Percentiles rank a stretch among this genome's conserved stretches.
phyloP scores from a whole-genome alignment of 257 asterid species.

The Fraxinus cuspidata region DNA sequence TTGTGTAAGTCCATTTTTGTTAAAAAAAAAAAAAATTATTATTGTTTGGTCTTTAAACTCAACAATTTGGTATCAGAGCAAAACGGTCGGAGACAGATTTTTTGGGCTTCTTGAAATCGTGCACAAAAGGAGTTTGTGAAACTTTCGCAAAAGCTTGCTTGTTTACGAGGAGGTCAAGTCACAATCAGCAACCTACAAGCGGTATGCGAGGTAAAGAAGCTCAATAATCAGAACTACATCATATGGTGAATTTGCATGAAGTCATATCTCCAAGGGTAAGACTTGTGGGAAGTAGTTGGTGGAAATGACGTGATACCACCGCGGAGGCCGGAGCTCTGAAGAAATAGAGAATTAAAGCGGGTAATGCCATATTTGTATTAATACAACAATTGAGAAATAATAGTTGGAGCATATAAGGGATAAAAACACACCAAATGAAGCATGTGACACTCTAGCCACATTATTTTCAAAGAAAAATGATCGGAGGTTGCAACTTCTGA shows the following conservation, averaged over 20 bases:
- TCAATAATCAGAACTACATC: not conserved
- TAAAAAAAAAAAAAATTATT: too few relatives aligned
- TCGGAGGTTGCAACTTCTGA: not conserved
- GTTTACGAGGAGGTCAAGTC: not conserved
- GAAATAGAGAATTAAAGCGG: not conserved
- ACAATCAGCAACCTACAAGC: not conserved
- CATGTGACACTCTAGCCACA: not conserved
- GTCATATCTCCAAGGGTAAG: not conserved
- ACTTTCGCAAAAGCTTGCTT: not conserved
- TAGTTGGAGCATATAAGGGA: not conserved
- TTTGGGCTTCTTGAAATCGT: not conserved
- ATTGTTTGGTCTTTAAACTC: too few relatives aligned
- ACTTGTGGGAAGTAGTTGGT: not conserved
- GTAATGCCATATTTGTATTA: not conserved
- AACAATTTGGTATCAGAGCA: too few relatives aligned
- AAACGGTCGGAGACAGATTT: not conserved
- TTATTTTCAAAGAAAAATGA: conserved; percentile 1
- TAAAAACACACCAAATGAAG: not conserved
- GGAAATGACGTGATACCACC: not conserved
- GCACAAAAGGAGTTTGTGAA: not conserved
- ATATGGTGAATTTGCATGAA: not conserved
- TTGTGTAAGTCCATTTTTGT: too few relatives aligned
- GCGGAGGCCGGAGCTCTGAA: not conserved
- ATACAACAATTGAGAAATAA: not conserved
- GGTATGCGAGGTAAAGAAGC: not conserved